phyloP scores from a whole-genome alignment of 2,329 filamentous ascomycete species.

The Sporothrix mexicana region DNA sequence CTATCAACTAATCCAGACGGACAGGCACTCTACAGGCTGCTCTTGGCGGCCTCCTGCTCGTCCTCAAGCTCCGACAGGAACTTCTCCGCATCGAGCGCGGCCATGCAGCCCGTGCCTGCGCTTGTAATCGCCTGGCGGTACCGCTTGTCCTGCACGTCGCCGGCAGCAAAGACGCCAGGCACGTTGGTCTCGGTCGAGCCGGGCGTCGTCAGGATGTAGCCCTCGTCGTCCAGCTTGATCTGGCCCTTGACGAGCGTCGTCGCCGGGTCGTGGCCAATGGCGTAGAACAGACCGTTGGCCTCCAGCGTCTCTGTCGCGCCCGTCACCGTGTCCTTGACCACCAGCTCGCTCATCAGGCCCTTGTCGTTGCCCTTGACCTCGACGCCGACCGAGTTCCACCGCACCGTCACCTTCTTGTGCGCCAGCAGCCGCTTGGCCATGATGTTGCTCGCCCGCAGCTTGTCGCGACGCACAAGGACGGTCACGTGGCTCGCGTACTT shows the following conservation, averaged over 20 bases:
- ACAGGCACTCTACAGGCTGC: constrained; percentile 30
- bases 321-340: constrained; percentile 78
- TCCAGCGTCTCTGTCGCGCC: constrained; percentile 82
- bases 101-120: constrained; percentile 93
- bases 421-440: constrained; percentile 85
- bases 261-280: constrained; percentile 94
- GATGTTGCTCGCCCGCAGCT: constrained; percentile 84
- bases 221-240: constrained; percentile 84
- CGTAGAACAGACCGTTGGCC: constrained; percentile 95
- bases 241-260: constrained; percentile 87
- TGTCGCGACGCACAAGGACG: constrained; percentile 86
- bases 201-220: constrained; percentile 87
- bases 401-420: constrained; percentile 89
- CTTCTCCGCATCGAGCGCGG: constrained; percentile 94
- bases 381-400: constrained; percentile 79
- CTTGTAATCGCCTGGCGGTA: constrained; percentile 98
- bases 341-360: constrained; percentile 86
- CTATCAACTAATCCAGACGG: background rate
- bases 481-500: constrained; percentile 97
- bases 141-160: constrained; percentile 97
- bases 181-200: constrained; percentile 88
- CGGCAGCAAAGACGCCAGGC: constrained; percentile 92
- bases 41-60: constrained; percentile 51
- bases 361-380: constrained; percentile 86
- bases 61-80: constrained; percentile 80